A percentile compares a stretch with the other conserved stretches of the same genome.
phyloP scores from a whole-genome alignment of 1,139 yeast genomes.

The Suhomyces yuchorum region DNA sequence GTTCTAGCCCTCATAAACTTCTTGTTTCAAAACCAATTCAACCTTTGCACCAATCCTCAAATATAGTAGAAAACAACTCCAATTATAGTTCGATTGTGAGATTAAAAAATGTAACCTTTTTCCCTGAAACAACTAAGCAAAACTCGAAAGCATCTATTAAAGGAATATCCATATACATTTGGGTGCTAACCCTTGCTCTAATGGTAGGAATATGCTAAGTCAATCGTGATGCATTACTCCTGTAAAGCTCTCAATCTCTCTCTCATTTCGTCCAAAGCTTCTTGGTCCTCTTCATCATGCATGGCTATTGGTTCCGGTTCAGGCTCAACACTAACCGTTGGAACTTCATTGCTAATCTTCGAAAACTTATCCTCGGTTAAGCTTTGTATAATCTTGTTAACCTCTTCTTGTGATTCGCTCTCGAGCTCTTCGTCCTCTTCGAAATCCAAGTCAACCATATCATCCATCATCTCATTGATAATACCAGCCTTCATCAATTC shows the following conservation, averaged over 20 bases:
- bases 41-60: not conserved
- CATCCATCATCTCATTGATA: conserved; percentile 94
- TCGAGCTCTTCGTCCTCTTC: conserved; percentile 63
- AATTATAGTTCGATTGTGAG: not conserved
- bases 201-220: conserved; percentile 1
- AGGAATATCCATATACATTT: not conserved
- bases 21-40: not conserved
- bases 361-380: conserved; percentile 47
- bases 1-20: not conserved
- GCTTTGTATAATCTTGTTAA: conserved; percentile 50
- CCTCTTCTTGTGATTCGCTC: conserved; percentile 71
- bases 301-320: conserved; percentile 19
- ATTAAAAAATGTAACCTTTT: not conserved
- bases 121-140: not conserved
- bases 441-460: conserved; percentile 71
- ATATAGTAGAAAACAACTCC: not conserved
- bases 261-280: conserved; percentile 81
- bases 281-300: conserved; percentile 68
- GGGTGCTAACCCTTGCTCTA: conserved; percentile 3
- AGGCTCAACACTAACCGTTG: conserved; percentile 31
- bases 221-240: conserved; percentile 42
- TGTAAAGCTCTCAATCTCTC: conserved; percentile 86
- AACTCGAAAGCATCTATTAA: conserved; percentile 1
- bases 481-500: conserved; percentile 92
- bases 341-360: conserved; percentile 46